These are phyloP conservation scores for Termitomyces sp. DNA, from an alignment of 768 basidiomycete genomes.

Conservation along the genomic window DNA sequence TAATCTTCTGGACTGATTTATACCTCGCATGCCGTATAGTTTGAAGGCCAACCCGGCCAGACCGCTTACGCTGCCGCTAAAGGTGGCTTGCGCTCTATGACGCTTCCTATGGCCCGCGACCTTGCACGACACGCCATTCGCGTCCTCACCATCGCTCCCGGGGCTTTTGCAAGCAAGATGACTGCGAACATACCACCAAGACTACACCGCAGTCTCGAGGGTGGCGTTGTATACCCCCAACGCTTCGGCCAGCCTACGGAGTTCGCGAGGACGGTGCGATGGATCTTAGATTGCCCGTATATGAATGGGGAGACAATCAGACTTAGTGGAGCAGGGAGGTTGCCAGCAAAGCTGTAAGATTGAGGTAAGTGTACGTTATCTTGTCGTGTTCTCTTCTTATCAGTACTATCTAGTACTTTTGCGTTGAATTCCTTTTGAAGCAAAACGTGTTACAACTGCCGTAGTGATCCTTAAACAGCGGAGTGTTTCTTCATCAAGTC, in stretches of 20 bases:
- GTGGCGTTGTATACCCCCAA: conserved; percentile 39
- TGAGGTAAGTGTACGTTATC: neutral
- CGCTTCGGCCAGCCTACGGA: conserved; percentile 50
- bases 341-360: neutral
- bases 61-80: conserved; percentile 56
- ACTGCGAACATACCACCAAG: neutral
- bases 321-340: conserved; percentile 35
- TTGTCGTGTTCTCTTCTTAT: neutral
- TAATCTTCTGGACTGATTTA: neutral
- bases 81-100: conserved; percentile 56
- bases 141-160: conserved; percentile 57
- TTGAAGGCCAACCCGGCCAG: conserved; percentile 56
- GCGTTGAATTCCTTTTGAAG: neutral
- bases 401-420: neutral
- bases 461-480: neutral
- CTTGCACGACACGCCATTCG: conserved; percentile 49
- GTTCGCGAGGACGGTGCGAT: conserved; percentile 49
- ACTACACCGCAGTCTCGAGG: conserved; percentile 25
- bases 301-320: conserved; percentile 55
- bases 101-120: conserved; percentile 61
- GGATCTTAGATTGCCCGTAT: conserved; percentile 52
- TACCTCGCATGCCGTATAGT: conserved; percentile 30
- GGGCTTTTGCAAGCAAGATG: conserved; percentile 38
- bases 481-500: neutral
- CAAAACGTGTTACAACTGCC: neutral